Percentiles rank a stretch among this genome's conserved stretches.
These are phyloP conservation scores for Globisporangium radiosum DNA, from an alignment of 352 stramenopile genomes.

Conservation along the genomic window DNA sequence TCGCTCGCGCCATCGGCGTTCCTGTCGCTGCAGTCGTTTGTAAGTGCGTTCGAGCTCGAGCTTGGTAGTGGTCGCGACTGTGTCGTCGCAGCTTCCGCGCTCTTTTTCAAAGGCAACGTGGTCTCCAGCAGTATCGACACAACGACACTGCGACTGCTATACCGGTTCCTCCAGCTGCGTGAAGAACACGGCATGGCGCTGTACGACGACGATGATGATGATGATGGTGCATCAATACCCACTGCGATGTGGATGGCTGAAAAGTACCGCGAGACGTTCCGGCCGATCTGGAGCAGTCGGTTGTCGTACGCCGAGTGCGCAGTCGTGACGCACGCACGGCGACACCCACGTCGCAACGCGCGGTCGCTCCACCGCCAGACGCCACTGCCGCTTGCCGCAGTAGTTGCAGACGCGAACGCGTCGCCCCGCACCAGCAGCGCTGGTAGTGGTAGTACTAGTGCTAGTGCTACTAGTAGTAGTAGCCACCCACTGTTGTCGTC, in stretches of 20 bases:
- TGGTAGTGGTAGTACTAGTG: conserved; percentile 6
- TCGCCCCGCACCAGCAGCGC: conserved; percentile 7
- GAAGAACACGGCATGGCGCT: conserved; percentile 50
- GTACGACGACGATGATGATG: not conserved
- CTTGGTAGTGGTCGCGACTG: not conserved
- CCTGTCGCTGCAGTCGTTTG: conserved; percentile 43
- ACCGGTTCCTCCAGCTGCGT: conserved; percentile 39
- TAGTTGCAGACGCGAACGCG: conserved; percentile 24
- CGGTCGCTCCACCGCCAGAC: conserved; percentile 51
- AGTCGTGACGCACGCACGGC: conserved; percentile 18
- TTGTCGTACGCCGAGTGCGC: conserved; percentile 50
- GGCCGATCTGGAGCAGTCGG: conserved; percentile 58
- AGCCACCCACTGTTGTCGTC: no score
- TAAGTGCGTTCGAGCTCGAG: conserved; percentile 31
- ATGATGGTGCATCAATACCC: no score
- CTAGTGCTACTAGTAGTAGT: not conserved
- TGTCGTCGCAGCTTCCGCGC: conserved; percentile 13
- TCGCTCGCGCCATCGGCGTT: conserved; percentile 43
- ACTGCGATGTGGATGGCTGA: conserved; percentile 28
- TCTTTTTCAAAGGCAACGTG: conserved; percentile 54
- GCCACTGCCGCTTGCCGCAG: conserved; percentile 28
- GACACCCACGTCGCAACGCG: conserved; percentile 20
- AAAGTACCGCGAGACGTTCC: conserved; percentile 54
- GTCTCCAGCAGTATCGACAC: conserved; percentile 41
- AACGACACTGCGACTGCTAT: conserved; percentile 26